Conservation (phyloP, 139 green algal species). For the Pleodorina starrii region DNA sequence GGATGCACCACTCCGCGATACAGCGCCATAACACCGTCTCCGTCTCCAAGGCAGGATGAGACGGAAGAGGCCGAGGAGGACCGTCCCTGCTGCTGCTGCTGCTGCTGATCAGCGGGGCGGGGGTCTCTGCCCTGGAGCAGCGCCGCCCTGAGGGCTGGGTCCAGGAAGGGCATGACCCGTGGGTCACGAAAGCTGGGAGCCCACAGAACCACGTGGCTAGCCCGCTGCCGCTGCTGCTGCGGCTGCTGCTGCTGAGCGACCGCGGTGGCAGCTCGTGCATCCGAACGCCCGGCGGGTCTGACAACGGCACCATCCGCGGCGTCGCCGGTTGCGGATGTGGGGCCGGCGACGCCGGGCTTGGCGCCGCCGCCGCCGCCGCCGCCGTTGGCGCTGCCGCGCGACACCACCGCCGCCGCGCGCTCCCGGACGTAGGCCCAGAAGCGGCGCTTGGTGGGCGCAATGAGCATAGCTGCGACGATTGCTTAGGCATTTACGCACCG, state of each 20-base stretch:
- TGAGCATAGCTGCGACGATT: too few species aligned
- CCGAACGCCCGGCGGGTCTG: not conserved
- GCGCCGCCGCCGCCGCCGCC: too few species aligned
- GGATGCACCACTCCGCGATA: slow-evolving; percentile 28
- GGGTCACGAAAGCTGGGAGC: slow-evolving; percentile 35
- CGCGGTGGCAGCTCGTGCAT: too few species aligned
- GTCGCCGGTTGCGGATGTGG: not conserved
- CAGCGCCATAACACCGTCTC: too few species aligned
- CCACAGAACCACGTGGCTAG: not conserved
- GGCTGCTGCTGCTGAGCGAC: not conserved
- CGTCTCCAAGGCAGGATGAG: too few species aligned
- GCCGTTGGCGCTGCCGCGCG: not conserved
- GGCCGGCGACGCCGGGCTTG: not conserved
- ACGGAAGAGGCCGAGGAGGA: not conserved
- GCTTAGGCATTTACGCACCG: too few species aligned
- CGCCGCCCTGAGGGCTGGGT: not conserved
- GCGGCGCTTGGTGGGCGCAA: slow-evolving; percentile 27
- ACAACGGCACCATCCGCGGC: not conserved
- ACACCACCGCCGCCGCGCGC: not conserved
- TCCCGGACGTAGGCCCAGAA: slow-evolving; percentile 25
- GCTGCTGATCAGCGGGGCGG: not conserved
- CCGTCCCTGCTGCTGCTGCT: not conserved
- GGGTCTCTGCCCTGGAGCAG: not conserved
- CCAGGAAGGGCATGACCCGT: slow-evolving; percentile 37
- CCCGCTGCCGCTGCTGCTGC: not conserved